These are phyloP conservation scores for Dicorynia guianensis DNA, from an alignment of 306 rosid genomes.

Conservation along the genomic window DNA sequence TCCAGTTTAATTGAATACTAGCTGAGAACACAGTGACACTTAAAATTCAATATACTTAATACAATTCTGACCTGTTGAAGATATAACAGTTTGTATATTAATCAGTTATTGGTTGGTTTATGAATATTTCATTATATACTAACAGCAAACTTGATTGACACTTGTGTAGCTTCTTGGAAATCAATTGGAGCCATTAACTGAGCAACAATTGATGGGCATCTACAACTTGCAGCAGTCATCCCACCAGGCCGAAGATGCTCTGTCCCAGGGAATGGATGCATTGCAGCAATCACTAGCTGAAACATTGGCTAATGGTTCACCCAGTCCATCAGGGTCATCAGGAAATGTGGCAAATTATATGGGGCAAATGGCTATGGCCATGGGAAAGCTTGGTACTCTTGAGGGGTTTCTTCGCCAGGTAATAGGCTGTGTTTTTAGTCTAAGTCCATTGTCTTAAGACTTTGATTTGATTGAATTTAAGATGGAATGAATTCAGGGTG, in stretches of 20 bases:
- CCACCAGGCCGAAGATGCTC: slow-evolving; percentile 82
- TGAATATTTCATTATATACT: not conserved
- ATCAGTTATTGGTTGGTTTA: not conserved
- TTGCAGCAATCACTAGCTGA: slow-evolving; percentile 78
- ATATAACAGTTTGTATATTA: not conserved
- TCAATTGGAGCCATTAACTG: slow-evolving; percentile 77
- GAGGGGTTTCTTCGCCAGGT: slow-evolving; percentile 83
- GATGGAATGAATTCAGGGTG: not conserved
- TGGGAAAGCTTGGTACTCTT: slow-evolving; percentile 81
- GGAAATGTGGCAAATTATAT: slow-evolving; percentile 79
- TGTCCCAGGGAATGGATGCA: slow-evolving; percentile 83
- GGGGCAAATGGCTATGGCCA: slow-evolving; percentile 92
- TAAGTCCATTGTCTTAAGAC: not conserved
- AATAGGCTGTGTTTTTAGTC: not conserved
- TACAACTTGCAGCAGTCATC: slow-evolving; percentile 75
- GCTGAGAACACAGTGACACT: not conserved
- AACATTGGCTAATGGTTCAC: slow-evolving; percentile 68
- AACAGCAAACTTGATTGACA: not conserved
- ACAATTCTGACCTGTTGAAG: not conserved
- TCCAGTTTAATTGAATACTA: no score
- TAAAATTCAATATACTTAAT: not conserved
- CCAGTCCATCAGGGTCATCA: slow-evolving; percentile 61
- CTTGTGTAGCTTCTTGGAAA: slow-evolving; percentile 62
- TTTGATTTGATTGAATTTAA: not conserved
- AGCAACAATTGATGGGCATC: slow-evolving; percentile 69